Evolutionary conservation across 176 grass and related monocot species (phyloP).

Genomic region (Aegilops tauschii): DNA sequence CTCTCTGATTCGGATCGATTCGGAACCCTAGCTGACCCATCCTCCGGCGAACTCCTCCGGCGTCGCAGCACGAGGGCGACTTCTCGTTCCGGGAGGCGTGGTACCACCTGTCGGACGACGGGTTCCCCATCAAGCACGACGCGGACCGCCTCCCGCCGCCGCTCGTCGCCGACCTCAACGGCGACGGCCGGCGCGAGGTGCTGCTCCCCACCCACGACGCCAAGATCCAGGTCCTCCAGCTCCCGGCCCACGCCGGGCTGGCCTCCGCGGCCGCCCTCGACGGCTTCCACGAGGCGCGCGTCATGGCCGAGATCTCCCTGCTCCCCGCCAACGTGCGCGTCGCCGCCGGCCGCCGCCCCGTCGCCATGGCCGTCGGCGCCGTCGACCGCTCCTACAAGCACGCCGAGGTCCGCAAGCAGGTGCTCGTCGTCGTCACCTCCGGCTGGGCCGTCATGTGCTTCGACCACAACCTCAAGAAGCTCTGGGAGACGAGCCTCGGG

Average conservation of each 20-base stretch:
- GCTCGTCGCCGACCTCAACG: conserved; percentile 86
- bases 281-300: conserved; percentile 73
- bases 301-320: conserved; percentile 80
- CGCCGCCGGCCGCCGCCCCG: conserved; percentile 67
- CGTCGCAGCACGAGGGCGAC: conserved; percentile 75
- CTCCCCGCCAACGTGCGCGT: conserved; percentile 74
- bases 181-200: conserved; percentile 81
- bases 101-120: conserved; percentile 85
- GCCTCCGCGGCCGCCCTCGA: neutral
- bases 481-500: conserved; percentile 93
- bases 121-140: conserved; percentile 87
- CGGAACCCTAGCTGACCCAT: conserved; percentile 10
- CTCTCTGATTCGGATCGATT: neutral
- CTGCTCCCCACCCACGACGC: conserved; percentile 89
- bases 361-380: conserved; percentile 78
- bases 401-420: conserved; percentile 54
- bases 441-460: conserved; percentile 98
- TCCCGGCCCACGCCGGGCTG: neutral
- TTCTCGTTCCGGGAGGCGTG: conserved; percentile 91
- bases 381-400: conserved; percentile 68
- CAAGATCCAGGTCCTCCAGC: conserved; percentile 80
- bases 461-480: conserved; percentile 96
- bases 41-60: no score
- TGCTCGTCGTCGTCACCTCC: conserved; percentile 92
- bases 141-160: conserved; percentile 84